A percentile compares a stretch with the other conserved stretches of the same genome.
Evolutionary conservation across 805 yeast genomes (phyloP).

Genomic region (Cyberlindnera sargentensis): DNA sequence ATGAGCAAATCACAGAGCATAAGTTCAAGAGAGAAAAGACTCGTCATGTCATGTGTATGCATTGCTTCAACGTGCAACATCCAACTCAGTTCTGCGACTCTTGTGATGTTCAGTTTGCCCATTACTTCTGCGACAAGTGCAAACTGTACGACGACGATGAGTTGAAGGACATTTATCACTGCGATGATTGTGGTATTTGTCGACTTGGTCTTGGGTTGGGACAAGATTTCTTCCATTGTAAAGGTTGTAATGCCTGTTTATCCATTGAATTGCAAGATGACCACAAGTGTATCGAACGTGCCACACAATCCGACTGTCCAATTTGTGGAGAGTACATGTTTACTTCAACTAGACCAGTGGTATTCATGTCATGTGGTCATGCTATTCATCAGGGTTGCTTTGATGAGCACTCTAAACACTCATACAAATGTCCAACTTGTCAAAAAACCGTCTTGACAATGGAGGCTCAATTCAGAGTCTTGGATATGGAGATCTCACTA

Average conservation of each 20-base stretch:
- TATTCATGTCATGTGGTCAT: conserved; percentile 92
- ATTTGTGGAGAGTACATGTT: conserved; percentile 90
- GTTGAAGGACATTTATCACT: conserved; percentile 78
- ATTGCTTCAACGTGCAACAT: conserved; percentile 65
- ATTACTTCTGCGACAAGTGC: conserved; percentile 73
- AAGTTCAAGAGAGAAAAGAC: conserved; percentile 54
- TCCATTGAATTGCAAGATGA: conserved; percentile 69
- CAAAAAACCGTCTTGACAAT: conserved; percentile 78
- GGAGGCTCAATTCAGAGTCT: conserved; percentile 80
- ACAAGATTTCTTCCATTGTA: conserved; percentile 87
- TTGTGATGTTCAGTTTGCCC: conserved; percentile 63
- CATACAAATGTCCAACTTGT: conserved; percentile 89
- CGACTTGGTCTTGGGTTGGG: conserved; percentile 84
- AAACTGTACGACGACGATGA: conserved; percentile 79
- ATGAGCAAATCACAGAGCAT: conserved; percentile 45
- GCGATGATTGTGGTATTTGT: conserved; percentile 90
- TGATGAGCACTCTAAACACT: conserved; percentile 71
- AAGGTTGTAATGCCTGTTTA: conserved; percentile 82
- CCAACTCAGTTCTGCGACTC: conserved; percentile 63
- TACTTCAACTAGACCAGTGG: conserved; percentile 73
- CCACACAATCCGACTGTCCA: conserved; percentile 89
- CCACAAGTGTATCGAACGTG: conserved; percentile 79
- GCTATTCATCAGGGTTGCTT: conserved; percentile 85
- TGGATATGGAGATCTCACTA: conserved; percentile 74
- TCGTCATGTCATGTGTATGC: conserved; percentile 72